Evolutionary conservation across 2,329 filamentous ascomycete genomes (phyloP).

Genomic region (Penicillium brasilianum): DNA sequence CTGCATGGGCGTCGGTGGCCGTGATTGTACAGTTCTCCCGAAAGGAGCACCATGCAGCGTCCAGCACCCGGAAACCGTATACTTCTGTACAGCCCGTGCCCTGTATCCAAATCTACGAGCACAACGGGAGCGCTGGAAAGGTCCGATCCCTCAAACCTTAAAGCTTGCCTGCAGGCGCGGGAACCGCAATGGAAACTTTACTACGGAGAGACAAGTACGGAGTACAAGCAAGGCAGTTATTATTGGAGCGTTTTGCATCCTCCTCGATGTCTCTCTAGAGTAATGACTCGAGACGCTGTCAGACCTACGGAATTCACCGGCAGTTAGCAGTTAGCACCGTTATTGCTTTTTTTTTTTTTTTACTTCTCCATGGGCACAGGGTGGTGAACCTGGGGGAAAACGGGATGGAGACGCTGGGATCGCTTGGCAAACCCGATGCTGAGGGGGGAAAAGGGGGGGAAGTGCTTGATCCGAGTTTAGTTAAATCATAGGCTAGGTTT

Average conservation of each 20-base stretch:
- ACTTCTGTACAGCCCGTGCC: neutral
- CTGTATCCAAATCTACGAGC: neutral
- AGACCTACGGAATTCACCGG: no score
- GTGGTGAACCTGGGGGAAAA: conserved; percentile 23
- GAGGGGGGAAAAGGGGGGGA: conserved; percentile 8
- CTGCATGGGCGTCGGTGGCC: conserved; percentile 6
- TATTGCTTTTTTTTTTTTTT: conserved; percentile 1
- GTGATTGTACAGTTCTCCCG: neutral
- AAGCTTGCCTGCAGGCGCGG: conserved; percentile 25
- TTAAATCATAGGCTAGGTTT: neutral
- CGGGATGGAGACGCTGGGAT: conserved; percentile 23
- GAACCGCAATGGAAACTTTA: conserved; percentile 17
- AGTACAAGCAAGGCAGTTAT: neutral
- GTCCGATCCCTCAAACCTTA: conserved; percentile 23
- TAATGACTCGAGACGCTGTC: neutral
- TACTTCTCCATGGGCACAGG: conserved; percentile 27
- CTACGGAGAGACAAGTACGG: neutral
- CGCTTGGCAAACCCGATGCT: conserved; percentile 28
- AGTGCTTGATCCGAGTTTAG: neutral
- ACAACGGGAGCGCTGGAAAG: conserved; percentile 8
- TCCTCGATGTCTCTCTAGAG: neutral
- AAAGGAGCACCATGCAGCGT: neutral
- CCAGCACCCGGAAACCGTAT: neutral
- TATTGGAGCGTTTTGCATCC: neutral
- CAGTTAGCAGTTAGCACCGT: neutral